Evolutionary conservation across 129 eudicot species (phyloP).

Genomic region (Chrysanthemum seticuspe): DNA sequence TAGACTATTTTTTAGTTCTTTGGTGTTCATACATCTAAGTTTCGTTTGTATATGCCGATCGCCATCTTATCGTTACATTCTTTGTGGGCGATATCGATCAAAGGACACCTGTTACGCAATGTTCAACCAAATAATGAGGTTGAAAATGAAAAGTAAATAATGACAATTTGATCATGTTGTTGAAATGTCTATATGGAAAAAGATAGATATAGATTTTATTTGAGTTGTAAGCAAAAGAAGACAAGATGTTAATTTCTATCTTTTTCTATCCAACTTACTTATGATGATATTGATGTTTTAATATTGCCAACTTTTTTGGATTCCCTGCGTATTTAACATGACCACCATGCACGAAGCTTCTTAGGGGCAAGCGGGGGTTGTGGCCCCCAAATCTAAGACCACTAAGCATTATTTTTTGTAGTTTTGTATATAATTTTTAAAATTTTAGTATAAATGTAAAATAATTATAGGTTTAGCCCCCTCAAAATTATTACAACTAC

Average conservation of each 20-base stretch:
- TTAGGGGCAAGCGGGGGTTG: too few species aligned
- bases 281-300: neutral
- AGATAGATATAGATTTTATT: conserved; percentile 10
- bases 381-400: too few species aligned
- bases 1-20: too few species aligned
- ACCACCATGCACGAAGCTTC: conserved; percentile 9
- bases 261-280: neutral
- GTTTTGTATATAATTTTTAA: too few species aligned
- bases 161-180: conserved; percentile 7
- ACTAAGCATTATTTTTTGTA: too few species aligned
- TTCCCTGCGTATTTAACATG: conserved; percentile 25
- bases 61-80: neutral
- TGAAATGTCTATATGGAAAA: conserved; percentile 23
- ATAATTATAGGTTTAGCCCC: too few species aligned
- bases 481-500: too few species aligned
- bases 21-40: neutral
- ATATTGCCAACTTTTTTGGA: conserved; percentile 9
- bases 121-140: neutral
- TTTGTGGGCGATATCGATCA: neutral
- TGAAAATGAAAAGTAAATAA: conserved; percentile 10
- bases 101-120: neutral
- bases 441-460: too few species aligned
- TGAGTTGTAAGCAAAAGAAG: conserved; percentile 30
- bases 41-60: neutral
- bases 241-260: conserved; percentile 22